A percentile compares a stretch with the other conserved stretches of the same genome.
These are phyloP conservation scores for Punica granatum DNA, from an alignment of 345 rosid genomes.

Conservation along the genomic window DNA sequence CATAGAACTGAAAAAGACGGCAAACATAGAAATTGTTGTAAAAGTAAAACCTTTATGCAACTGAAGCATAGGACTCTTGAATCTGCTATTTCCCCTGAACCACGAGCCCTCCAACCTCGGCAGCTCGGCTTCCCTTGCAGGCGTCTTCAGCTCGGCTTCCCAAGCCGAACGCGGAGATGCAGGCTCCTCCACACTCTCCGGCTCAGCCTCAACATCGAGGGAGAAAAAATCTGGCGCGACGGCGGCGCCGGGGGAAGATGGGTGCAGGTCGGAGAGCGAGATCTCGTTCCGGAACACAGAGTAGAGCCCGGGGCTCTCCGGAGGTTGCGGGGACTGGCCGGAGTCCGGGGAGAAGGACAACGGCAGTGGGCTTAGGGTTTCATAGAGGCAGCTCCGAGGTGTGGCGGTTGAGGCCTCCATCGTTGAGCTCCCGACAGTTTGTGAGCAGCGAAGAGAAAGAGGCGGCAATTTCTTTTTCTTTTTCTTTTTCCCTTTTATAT, in stretches of 20 bases:
- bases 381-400: conserved; percentile 34
- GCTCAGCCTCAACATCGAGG: conserved; percentile 36
- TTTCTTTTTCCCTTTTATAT: background rate
- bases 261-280: conserved; percentile 25
- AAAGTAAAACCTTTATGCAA: conserved; percentile 66
- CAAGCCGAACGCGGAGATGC: conserved; percentile 15
- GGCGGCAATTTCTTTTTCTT: background rate
- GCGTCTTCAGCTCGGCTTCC: conserved; percentile 29
- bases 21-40: background rate
- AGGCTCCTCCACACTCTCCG: conserved; percentile 9
- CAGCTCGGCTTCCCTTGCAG: conserved; percentile 6
- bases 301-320: conserved; percentile 30
- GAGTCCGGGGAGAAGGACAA: conserved; percentile 15
- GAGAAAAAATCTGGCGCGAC: conserved; percentile 63
- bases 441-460: background rate
- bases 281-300: conserved; percentile 73
- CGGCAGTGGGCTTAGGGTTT: conserved; percentile 43
- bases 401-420: conserved; percentile 24
- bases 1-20: background rate
- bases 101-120: conserved; percentile 50
- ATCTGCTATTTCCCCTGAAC: conserved; percentile 60
- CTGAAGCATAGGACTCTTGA: conserved; percentile 84
- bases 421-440: too few species aligned
- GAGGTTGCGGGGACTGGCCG: conserved; percentile 9
- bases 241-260: conserved; percentile 16